Evolutionary conservation across 2,329 filamentous ascomycete genomes (phyloP), one percentile per base, ranked within the genome.

Genomic region (Pochonia chlamydosporia): DNA sequence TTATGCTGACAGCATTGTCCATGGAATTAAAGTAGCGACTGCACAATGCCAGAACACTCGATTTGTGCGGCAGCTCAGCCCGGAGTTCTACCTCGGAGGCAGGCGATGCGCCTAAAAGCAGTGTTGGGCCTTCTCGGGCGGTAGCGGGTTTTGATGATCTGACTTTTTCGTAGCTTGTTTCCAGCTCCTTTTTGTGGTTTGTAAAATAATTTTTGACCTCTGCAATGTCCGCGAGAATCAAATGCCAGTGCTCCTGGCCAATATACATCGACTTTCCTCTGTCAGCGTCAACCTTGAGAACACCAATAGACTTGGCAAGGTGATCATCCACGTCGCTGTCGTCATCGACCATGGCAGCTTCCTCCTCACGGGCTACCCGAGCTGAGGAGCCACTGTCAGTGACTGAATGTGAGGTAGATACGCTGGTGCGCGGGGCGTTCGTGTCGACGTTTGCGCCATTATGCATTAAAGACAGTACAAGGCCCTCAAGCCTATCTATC

Each of bases 401-500:
- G 5, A 57, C 52, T 16, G 66, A 64, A 37, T 63, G 65, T 5
- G 66, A 61, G 30, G 62, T 62, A 25, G 70, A 71, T 16, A 62
- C 53, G 5, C 56, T 56, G 40, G 54, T 59, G 24, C 56, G 59
- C 13, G 61, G 57, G 44, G 57, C 57, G 10, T 70, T 60, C 8
- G 67, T 54, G 41, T 79, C 74, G 46, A 75, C 60, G 45, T 70
- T 73, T 53, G 78, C 70, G 48, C 89, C 89, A 64, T 88, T 91
- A 61, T 92, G 92, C 92, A 97, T 96, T 62, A 97, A 69, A 24
- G 89, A 95, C 54, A 97, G 70, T 51, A 97, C 92, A 64, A 97
- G 73, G 57, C 88, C 87, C 76, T 97, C 92, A 55, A 97, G 76
- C 59, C 92, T 82, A 72, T 97, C 91, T 70, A 97, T 97, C 64